Conservation (phyloP, 768 basidiomycete genomes). For the Russula sp. region DNA sequence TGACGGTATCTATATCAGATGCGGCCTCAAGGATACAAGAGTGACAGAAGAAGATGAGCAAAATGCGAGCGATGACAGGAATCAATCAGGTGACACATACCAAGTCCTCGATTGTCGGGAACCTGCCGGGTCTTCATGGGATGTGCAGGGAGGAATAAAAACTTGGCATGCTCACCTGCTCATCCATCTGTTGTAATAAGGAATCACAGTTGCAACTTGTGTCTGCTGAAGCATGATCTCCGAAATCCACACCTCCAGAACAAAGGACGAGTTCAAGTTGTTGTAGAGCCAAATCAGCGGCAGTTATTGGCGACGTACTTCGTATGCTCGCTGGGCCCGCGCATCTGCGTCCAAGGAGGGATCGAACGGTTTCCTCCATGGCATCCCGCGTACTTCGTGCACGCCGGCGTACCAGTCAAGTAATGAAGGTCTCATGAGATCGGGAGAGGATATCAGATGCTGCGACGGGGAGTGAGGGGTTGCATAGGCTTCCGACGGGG, state of each 20-base stretch:
- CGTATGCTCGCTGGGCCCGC: slow-evolving; percentile 84
- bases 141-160: not conserved
- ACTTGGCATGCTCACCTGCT: slow-evolving; percentile 44
- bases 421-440: slow-evolving; percentile 45
- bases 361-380: slow-evolving; percentile 79
- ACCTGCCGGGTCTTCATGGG: slow-evolving; percentile 38
- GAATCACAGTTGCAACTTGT: slow-evolving; percentile 88
- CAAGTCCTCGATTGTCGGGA: slow-evolving; percentile 74
- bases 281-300: not conserved
- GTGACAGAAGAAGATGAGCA: not conserved
- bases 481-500: not conserved
- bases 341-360: slow-evolving; percentile 46
- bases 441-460: slow-evolving; percentile 43
- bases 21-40: slow-evolving; percentile 40
- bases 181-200: slow-evolving; percentile 90
- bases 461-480: slow-evolving; percentile 36
- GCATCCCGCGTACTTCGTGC: slow-evolving; percentile 72
- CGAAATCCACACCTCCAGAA: slow-evolving; percentile 71
- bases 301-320: slow-evolving; percentile 45
- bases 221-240: slow-evolving; percentile 98
- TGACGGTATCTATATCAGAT: slow-evolving; percentile 78
- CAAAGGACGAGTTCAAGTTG: not conserved
- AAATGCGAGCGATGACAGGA: no score
- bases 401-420: slow-evolving; percentile 66
- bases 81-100: slow-evolving; percentile 35